Conservation (phyloP, 208 protist species). For the Leishmania guyanensis region DNA sequence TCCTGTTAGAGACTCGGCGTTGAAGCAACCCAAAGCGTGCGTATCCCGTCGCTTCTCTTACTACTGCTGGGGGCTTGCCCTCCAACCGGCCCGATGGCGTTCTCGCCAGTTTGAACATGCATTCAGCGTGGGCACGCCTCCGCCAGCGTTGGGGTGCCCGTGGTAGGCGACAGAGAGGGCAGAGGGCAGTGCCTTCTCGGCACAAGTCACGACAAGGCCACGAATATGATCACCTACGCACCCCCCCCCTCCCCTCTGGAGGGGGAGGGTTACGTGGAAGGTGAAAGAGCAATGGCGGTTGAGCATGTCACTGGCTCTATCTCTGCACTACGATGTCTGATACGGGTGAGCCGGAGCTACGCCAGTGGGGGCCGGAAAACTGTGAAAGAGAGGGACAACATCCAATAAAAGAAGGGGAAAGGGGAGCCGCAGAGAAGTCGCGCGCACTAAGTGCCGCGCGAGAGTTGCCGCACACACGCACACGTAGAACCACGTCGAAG, state of each 20-base stretch:
- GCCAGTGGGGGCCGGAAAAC: slow-evolving; percentile 5
- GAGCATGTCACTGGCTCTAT: neutral
- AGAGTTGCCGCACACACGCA: neutral
- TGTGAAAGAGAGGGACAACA: slow-evolving; percentile 22
- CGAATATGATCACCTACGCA: neutral
- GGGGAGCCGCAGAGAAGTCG: neutral
- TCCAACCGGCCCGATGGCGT: neutral
- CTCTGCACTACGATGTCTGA: slow-evolving; percentile 5
- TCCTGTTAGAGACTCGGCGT: neutral
- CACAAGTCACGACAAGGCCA: neutral
- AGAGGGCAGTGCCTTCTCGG: neutral
- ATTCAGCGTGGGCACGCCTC: neutral
- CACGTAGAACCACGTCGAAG: neutral
- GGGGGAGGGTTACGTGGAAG: neutral
- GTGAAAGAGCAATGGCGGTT: neutral
- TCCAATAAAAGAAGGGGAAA: slow-evolving; percentile 10
- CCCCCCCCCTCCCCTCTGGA: neutral
- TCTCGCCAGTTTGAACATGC: neutral
- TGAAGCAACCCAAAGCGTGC: neutral
- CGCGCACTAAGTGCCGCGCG: neutral
- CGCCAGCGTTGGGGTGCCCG: neutral
- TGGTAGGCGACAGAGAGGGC: neutral
- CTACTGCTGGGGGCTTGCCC: neutral
- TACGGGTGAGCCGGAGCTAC: neutral
- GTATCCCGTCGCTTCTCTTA: neutral